Evolutionary conservation across 2,329 filamentous ascomycete species (phyloP).

Genomic region (Basipetospora sp.): DNA sequence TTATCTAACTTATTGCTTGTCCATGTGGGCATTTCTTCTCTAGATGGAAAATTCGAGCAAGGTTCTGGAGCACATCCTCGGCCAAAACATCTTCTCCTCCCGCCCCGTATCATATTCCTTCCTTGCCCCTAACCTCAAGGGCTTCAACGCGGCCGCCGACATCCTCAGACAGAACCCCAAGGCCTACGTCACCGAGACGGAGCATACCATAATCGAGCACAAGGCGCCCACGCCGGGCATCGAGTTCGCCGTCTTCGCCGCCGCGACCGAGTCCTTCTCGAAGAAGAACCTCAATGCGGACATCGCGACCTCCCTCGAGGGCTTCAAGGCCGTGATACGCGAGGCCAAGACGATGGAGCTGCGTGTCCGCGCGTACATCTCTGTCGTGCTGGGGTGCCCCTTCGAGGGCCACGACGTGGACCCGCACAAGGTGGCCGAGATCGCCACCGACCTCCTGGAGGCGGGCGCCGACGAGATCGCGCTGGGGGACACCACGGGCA

Average conservation of each 20-base stretch:
- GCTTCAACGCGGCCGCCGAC: conserved; percentile 46
- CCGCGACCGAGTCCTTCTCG: conserved; percentile 68
- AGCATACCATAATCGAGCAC: conserved; percentile 18
- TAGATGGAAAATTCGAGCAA: conserved; percentile 68
- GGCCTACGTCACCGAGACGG: conserved; percentile 36
- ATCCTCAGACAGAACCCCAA: conserved; percentile 38
- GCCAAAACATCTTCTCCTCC: conserved; percentile 37
- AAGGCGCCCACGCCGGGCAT: conserved; percentile 32
- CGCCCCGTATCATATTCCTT: conserved; percentile 59
- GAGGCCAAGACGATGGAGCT: conserved; percentile 50
- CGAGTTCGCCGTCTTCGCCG: conserved; percentile 70
- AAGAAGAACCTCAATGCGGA: conserved; percentile 71
- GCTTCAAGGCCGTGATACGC: conserved; percentile 56
- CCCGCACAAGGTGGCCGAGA: conserved; percentile 48
- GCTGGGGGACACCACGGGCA: conserved; percentile 78
- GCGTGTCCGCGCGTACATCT: conserved; percentile 65
- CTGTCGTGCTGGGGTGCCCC: conserved; percentile 66
- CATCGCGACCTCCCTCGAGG: conserved; percentile 56
- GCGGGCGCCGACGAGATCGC: conserved; percentile 86
- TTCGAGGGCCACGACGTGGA: conserved; percentile 54
- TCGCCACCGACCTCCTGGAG: conserved; percentile 57
- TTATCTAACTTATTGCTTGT: too few species aligned
- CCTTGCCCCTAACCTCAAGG: conserved; percentile 63
- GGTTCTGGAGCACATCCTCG: conserved; percentile 55
- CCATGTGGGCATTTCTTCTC: too few species aligned